Conservation (phyloP, 345 rosid species). For the Pugionium cornutum region DNA sequence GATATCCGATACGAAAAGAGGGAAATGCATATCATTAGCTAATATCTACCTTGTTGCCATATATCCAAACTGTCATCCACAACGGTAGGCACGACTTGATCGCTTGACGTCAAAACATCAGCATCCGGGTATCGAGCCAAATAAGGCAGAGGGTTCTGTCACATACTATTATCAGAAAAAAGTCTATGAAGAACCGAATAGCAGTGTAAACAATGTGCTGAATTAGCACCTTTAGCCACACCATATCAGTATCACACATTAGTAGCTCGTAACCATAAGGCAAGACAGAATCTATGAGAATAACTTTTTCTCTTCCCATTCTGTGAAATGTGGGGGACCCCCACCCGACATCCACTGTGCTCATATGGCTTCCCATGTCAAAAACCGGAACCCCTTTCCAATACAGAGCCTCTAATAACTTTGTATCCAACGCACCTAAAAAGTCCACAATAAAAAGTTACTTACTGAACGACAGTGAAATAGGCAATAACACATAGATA, state of each 20-base stretch:
- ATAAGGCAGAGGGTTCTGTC: conserved; percentile 91
- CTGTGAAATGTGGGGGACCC: conserved; percentile 96
- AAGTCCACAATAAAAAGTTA: conserved; percentile 21
- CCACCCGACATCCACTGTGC: conserved; percentile 96
- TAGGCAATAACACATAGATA: conserved; percentile 5
- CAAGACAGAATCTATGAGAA: conserved; percentile 80
- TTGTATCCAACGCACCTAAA: conserved; percentile 94
- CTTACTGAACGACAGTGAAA: conserved; percentile 6
- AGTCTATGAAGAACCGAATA: background rate
- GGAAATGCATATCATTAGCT: conserved; percentile 4
- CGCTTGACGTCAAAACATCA: conserved; percentile 93
- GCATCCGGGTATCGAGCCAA: conserved; percentile 94
- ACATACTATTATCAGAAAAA: conserved; percentile 16
- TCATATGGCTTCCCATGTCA: conserved; percentile 98
- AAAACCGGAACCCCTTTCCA: conserved; percentile 98
- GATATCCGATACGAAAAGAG: background rate
- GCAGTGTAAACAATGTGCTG: background rate
- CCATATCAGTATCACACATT: conserved; percentile 99
- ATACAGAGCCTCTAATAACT: conserved; percentile 85
- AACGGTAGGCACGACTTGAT: conserved; percentile 93
- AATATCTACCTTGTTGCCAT: conserved; percentile 86
- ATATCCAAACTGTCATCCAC: conserved; percentile 89
- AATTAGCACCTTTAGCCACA: conserved; percentile 82
- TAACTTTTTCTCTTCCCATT: conserved; percentile 98
- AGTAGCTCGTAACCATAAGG: conserved; percentile 84